Base-by-base conservation (phyloP, 148 eudicot species). In the Rheum nobile region DNA sequence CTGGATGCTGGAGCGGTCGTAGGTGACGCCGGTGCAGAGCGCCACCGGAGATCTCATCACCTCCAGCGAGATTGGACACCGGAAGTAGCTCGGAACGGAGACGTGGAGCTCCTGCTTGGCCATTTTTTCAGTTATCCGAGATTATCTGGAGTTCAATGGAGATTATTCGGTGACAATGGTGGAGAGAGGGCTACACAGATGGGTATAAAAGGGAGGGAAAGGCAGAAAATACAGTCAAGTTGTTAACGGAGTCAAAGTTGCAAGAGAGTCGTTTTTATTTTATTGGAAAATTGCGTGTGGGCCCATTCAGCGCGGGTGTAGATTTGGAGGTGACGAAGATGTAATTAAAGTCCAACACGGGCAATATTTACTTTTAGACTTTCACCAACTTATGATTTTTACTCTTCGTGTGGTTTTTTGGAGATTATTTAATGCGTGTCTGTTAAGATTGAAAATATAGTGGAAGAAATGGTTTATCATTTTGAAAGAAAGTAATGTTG, bases 11-110 rank as follows among this genome's bases (percentile, higher is more conserved):
- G 86, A 34, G 0, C 94, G 89, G 74, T 89, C 91, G 78, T 89
- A 89, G 13, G 94, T 89, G 38, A 89, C 80, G 19, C 94, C 94
- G 29, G 94, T 89, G 73, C 84, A 85, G 61, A 87, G 80, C 28
- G 85, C 83, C 14, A 85, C 89, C 4, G 89, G 91, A 0, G 93
- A 89, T 59, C 77, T 82, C 93, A 89, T 89, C 16, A 89, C 86
- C 70, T 89, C 90, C 77, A 89, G 80, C 0, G 94, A 84, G 10
- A 89, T 89, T 0, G 91, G 94, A 48, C 91, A 87, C 17, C 76
- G 74, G 81, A 87, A 89, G 52, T 83, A 79, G 79, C 76, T 83
- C 1, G 97, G 92, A 0, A 86, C 88, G 34, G 78, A 78, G 0
- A 91, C 67, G 74, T 77, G 79, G 10, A 67, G 71, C 8, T 55